These are phyloP conservation scores for Hydrangea macrophylla DNA, from an alignment of 148 eudicot species.

Conservation along the genomic window DNA sequence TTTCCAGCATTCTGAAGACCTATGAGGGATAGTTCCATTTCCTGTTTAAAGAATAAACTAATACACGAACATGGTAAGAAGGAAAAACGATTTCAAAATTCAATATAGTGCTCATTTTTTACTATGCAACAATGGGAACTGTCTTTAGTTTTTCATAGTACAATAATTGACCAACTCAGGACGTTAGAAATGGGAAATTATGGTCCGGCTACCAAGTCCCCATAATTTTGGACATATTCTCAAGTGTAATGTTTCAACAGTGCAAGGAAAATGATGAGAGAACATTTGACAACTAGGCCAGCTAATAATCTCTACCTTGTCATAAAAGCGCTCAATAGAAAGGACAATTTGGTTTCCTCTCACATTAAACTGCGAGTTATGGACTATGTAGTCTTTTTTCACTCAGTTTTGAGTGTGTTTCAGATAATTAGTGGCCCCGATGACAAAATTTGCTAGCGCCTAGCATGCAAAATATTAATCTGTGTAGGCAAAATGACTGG, in stretches of 20 bases:
- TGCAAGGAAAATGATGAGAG: neutral
- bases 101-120: neutral
- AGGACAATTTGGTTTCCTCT: neutral
- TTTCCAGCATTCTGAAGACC: conserved; percentile 97
- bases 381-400: neutral
- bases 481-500: too few species aligned
- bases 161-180: neutral
- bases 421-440: too few species aligned
- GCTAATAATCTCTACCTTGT: neutral
- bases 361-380: neutral
- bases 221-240: neutral
- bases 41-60: conserved; percentile 88
- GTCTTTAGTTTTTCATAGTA: neutral
- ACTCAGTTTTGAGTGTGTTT: too few species aligned
- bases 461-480: neutral
- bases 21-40: conserved; percentile 90
- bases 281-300: neutral
- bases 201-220: neutral
- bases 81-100: neutral
- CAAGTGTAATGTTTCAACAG: neutral
- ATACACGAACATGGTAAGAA: conserved; percentile 22
- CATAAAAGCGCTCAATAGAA: neutral
- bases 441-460: neutral
- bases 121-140: neutral
- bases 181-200: neutral